Evolutionary conservation across 257 asterid genomes (phyloP).

Genomic region (Solanum medicagineum): DNA sequence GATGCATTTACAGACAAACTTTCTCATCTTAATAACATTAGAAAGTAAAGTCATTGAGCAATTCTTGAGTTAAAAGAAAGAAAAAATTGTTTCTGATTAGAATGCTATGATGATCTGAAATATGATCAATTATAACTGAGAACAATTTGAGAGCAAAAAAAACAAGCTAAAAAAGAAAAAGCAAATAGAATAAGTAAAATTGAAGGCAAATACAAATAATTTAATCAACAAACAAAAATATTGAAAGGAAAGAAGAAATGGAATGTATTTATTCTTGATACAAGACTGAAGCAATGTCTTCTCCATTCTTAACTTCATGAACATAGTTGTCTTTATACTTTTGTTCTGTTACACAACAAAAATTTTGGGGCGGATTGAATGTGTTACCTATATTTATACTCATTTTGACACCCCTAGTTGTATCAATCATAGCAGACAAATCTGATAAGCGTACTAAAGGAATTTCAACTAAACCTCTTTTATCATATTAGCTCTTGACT

Average conservation of each 20-base stretch:
- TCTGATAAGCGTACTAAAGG: background rate
- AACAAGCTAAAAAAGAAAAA: background rate
- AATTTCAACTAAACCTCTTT: background rate
- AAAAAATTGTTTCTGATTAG: background rate
- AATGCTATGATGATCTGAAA: background rate
- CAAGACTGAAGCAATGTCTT: background rate
- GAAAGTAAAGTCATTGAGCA: too few relatives aligned
- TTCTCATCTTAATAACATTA: too few relatives aligned
- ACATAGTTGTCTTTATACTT: background rate
- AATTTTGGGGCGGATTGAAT: too few relatives aligned
- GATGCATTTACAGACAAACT: too few relatives aligned
- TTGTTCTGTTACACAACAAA: background rate
- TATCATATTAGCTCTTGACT: background rate
- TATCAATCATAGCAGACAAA: too few relatives aligned
- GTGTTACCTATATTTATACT: too few relatives aligned
- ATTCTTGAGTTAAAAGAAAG: too few relatives aligned
- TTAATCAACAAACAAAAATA: background rate
- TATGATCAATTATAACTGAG: too few relatives aligned
- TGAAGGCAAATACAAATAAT: background rate
- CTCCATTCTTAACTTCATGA: background rate
- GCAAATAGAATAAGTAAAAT: background rate
- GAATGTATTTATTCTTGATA: too few relatives aligned
- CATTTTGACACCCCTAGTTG: too few relatives aligned
- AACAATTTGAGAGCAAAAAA: background rate
- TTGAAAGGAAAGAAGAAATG: too few relatives aligned